phyloP scores from a whole-genome alignment of 805 yeast genomes.

The Myxozyma nipponensis region DNA sequence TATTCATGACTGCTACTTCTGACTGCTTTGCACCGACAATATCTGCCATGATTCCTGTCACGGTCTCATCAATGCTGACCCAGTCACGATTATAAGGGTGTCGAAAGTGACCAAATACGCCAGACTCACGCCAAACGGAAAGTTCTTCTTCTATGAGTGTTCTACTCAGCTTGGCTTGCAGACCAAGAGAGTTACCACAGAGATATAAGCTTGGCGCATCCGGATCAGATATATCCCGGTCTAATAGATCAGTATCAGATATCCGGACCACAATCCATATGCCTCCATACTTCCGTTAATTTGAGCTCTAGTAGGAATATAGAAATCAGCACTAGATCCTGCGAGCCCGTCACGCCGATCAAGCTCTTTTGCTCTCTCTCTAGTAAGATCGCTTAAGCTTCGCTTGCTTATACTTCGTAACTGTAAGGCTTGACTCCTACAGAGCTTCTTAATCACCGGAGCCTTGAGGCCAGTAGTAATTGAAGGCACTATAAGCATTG shows the following conservation, averaged over 20 bases:
- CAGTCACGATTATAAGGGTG: constrained; percentile 54
- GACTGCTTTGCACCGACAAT: constrained; percentile 67
- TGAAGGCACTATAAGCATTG: too few relatives aligned
- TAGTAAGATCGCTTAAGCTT: too few relatives aligned
- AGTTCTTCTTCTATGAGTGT: constrained; percentile 60
- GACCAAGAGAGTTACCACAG: constrained; percentile 92
- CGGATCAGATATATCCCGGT: constrained; percentile 10
- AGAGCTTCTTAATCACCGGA: too few relatives aligned
- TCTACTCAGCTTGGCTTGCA: constrained; percentile 70
- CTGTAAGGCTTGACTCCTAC: too few relatives aligned
- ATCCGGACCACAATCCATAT: neutral
- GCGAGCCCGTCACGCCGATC: constrained; percentile 23
- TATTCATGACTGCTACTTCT: constrained; percentile 89
- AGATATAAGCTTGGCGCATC: constrained; percentile 46
- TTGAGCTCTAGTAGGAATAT: constrained; percentile 25
- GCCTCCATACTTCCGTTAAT: constrained; percentile 16
- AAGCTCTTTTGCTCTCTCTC: constrained; percentile 13
- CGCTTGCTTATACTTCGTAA: too few relatives aligned
- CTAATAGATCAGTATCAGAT: constrained; percentile 1
- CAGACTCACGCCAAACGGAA: constrained; percentile 76
- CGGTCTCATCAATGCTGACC: constrained; percentile 81
- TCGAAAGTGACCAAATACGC: constrained; percentile 82
- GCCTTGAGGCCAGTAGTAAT: too few relatives aligned
- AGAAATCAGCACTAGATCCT: constrained; percentile 13
- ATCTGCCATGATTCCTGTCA: constrained; percentile 62